Evolutionary conservation across 768 basidiomycete genomes (phyloP), one percentile per base, ranked within the genome.

Genomic region (Suillus hirtellus): DNA sequence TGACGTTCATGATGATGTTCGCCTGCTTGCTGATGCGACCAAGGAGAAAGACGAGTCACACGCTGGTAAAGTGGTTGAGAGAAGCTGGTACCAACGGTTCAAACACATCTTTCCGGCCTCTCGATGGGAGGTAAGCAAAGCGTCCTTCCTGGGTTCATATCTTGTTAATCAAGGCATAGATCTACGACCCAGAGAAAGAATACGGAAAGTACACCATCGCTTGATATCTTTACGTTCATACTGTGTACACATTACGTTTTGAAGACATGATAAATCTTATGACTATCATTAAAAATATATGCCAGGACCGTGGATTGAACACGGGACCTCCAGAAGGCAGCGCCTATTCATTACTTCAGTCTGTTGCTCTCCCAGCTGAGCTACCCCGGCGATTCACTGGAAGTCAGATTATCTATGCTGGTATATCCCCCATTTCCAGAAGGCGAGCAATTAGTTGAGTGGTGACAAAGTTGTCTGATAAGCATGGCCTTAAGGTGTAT

Each of bases 41-140:
- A 86, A 89, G 68, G 97, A 99, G 77, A 99, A 99, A 77, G 95
- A 99, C 69, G 97, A 99, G 76, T 95, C 93, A 19, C 97, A 99
- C 72, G 97, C 97, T 0, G 97, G 97, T 2, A 99, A 99, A 73
- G 97, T 99, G 11, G 96, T 98, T 7, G 97, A 99, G 76, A 79
- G 97, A 66, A 91, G 91, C 64, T 99, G 92, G 83, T 97, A 99
- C 73, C 91, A 95, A 70, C 82, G 95, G 60, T 96, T 95, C 71
- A 99, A 99, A 67, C 97, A 98, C 71, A 97, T 99, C 43, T 99
- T 99, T 73, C 96, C 96, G 17, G 95, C 95, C 1, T 95, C 93
- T 5, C 81, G 96, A 69, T 98, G 96, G 96, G 96, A 98, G 89
- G 92, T 89, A 67, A 67, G 89, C n/a, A 24, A n/a, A n/a, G 6